Conservation (phyloP, 176 grass and related monocot species). For the Avena sativa region DNA sequence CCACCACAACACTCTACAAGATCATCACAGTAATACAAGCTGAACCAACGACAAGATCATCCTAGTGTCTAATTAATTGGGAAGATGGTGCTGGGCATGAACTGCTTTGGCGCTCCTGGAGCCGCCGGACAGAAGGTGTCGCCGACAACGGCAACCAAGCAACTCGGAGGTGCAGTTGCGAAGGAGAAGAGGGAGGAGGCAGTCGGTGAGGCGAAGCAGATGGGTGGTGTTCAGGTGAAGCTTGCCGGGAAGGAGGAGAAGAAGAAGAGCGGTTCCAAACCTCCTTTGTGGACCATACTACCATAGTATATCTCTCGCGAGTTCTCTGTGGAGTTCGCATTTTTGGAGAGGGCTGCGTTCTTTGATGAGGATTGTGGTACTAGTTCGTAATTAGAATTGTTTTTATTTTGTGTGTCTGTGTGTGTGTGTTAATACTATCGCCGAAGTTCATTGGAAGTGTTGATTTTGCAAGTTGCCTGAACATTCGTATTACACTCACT, state of each 20-base stretch:
- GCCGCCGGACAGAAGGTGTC: not conserved
- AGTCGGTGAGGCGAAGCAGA: not conserved
- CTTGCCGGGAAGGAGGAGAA: not conserved
- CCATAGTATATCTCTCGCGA: no score
- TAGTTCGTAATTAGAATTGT: no score
- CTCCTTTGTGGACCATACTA: not conserved
- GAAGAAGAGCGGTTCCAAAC: not conserved
- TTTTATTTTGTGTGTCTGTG: no score
- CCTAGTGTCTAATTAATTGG: no score
- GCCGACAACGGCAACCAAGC: not conserved
- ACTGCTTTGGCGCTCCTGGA: not conserved
- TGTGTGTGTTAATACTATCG: no score
- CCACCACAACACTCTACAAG: not conserved
- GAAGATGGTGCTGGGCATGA: slow-evolving; percentile 20
- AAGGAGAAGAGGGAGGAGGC: not conserved
- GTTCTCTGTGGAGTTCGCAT: no score
- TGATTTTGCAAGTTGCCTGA: no score
- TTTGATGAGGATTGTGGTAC: no score
- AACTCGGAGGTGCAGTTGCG: not conserved
- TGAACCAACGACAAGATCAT: not conserved
- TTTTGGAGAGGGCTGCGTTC: no score
- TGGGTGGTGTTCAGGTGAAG: not conserved
- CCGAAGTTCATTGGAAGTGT: no score
- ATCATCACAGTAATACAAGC: not conserved
- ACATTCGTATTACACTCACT: no score